These are phyloP conservation scores for Ramaria sp. DNA, from an alignment of 768 basidiomycete species.

Conservation along the genomic window DNA sequence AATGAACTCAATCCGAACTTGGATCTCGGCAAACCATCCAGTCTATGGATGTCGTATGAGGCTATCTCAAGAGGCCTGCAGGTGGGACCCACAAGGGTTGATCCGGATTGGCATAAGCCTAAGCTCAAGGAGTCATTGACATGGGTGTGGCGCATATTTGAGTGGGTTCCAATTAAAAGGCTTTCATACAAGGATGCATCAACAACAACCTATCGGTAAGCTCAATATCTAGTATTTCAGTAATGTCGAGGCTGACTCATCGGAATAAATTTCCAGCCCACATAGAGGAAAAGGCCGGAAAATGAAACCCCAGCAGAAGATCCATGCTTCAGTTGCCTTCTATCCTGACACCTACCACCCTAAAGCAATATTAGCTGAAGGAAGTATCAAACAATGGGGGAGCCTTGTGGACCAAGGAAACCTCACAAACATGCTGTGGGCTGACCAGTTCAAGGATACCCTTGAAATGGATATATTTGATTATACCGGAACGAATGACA, in stretches of 20 bases:
- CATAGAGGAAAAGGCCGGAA: slow-evolving; percentile 4
- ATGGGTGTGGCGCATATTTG: background rate
- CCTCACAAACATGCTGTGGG: too few relatives aligned
- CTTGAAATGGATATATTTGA: slow-evolving; percentile 3
- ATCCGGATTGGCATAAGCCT: slow-evolving; percentile 3
- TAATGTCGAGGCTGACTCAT: too few relatives aligned
- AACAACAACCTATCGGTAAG: background rate
- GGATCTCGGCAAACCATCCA: slow-evolving; percentile 11
- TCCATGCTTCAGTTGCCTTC: slow-evolving; percentile 15
- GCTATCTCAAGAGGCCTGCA: slow-evolving; percentile 18
- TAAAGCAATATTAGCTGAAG: slow-evolving; percentile 4
- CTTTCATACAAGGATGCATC: background rate
- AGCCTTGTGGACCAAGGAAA: background rate
- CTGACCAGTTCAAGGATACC: too few relatives aligned
- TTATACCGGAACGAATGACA: background rate
- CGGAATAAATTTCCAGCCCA: background rate
- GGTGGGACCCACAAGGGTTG: slow-evolving; percentile 9
- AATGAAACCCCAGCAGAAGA: slow-evolving; percentile 9
- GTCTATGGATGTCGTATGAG: slow-evolving; percentile 26
- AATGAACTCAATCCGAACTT: slow-evolving; percentile 6
- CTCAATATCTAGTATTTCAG: background rate
- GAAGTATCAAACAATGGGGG: background rate
- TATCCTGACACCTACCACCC: slow-evolving; percentile 6
- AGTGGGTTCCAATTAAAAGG: background rate
- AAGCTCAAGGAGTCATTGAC: background rate